Percentiles rank a stretch among this genome's conserved stretches.
phyloP scores from a whole-genome alignment of 2,329 filamentous ascomycete species.

The Aspergillus sp. region DNA sequence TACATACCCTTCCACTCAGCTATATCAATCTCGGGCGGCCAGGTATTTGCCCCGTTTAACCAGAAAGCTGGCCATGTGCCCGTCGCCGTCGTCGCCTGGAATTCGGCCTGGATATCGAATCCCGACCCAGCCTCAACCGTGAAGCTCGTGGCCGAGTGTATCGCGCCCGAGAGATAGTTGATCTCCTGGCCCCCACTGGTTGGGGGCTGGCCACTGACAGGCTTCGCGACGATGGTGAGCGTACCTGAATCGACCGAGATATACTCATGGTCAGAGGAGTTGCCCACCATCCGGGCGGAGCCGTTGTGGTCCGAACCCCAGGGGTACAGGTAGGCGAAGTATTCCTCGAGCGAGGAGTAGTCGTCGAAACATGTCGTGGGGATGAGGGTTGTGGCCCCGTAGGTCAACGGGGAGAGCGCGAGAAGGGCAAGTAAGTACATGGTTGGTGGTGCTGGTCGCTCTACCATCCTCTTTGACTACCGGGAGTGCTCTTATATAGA shows the following conservation, averaged over 20 bases:
- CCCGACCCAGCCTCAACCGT: constrained; percentile 38
- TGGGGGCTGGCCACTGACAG: constrained; percentile 30
- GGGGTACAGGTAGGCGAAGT: constrained; percentile 56
- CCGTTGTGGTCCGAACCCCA: constrained; percentile 60
- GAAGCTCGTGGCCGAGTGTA: constrained; percentile 44
- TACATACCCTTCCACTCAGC: constrained; percentile 57
- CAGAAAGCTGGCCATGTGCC: constrained; percentile 61
- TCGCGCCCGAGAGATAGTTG: constrained; percentile 52
- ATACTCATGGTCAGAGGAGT: constrained; percentile 36
- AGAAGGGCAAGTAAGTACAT: constrained; percentile 4
- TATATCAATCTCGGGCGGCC: constrained; percentile 61
- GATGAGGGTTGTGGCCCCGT: constrained; percentile 19
- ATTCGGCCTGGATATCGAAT: constrained; percentile 38
- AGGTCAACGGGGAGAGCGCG: constrained; percentile 4
- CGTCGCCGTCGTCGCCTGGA: constrained; percentile 36
- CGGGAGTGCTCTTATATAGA: too few relatives aligned
- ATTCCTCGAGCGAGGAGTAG: constrained; percentile 29
- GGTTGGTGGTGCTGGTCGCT: not conserved
- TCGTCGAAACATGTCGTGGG: constrained; percentile 29
- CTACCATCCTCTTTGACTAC: too few relatives aligned
- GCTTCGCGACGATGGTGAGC: constrained; percentile 49
- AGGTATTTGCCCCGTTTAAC: constrained; percentile 53
- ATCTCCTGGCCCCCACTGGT: constrained; percentile 36
- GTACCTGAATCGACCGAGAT: constrained; percentile 42
- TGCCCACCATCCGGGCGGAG: constrained; percentile 50